These are phyloP conservation scores for Chrysochromulina tobinii DNA, from an alignment of 78 protist species.

Conservation along the genomic window DNA sequence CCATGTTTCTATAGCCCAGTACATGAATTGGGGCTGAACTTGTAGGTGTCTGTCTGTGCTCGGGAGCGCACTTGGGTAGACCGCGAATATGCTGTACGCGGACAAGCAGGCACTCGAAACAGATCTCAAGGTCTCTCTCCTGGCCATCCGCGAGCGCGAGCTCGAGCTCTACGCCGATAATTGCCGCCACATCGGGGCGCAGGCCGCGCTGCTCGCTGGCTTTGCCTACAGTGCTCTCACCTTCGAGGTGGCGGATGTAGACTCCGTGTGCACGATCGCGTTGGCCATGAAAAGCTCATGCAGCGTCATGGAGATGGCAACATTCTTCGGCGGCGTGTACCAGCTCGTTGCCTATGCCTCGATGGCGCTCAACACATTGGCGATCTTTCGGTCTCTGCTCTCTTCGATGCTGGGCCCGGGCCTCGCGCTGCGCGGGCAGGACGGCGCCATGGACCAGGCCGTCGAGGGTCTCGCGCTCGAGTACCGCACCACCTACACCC, in stretches of 20 bases:
- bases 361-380: not conserved
- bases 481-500: not conserved
- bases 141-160: not conserved
- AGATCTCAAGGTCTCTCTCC: not conserved
- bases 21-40: too few relatives aligned
- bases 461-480: not conserved
- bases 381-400: not conserved
- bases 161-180: not conserved
- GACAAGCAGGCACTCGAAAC: not conserved
- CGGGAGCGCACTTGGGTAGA: not conserved
- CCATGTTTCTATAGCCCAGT: too few relatives aligned
- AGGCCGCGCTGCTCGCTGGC: not conserved
- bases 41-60: too few relatives aligned
- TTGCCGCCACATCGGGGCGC: not conserved
- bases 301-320: too few relatives aligned
- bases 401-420: not conserved
- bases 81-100: not conserved
- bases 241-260: too few relatives aligned
- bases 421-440: conserved; percentile 19
- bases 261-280: too few relatives aligned
- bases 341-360: not conserved
- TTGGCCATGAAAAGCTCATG: too few relatives aligned
- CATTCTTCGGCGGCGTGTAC: not conserved
- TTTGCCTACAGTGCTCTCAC: not conserved
- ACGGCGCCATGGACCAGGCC: not conserved